Evolutionary conservation across 2,329 filamentous ascomycete species (phyloP), one percentile per base, ranked within the genome.

Genomic region (Pestalotiopsis sp.): DNA sequence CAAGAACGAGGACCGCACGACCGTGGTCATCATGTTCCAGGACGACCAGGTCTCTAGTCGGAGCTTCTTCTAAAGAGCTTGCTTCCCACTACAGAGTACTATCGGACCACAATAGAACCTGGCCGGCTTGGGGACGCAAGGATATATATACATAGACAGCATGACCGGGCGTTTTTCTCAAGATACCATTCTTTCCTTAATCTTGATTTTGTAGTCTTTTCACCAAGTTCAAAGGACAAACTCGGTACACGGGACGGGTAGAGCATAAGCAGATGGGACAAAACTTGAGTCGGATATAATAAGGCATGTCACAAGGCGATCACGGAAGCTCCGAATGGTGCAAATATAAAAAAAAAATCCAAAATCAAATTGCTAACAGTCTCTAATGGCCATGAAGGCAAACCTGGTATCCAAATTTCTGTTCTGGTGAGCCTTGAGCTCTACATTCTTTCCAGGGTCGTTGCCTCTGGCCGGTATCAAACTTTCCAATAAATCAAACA

Each of bases 1-100:
- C 17, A 20, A n/a, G 68, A 7, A 64, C 41, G 60, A 38, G 58
- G 72, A 74, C 45, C 71, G 71, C 52, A 71, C 52, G 36, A 66
- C 64, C 27, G 72, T 75, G n/a, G 62, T 73, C 31, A 73, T 75
- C 27, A 72, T 74, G 71, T 74, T 70, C 41, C 72, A 68, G 4
- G 69, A 73, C 20, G 64, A 66, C 11, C 49, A 70, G 17, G 27
- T 20, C 41, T 23, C 20, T 41, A 57, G 49, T 57, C 66, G 31
- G 12, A 45, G 23, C 27, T 56, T 66, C 27, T 66, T 45, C 12
- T 39, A 39, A 23, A 62, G 17, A 5, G 13, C 36, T 65, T 52
- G 14, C 31, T 66, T 23, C 20, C 20, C 20, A 23, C 20, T 23
- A 23, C 20, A 23, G 20, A 23, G 20, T 23, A 23, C 20, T 23